Percentiles rank a stretch among this genome's conserved stretches.
phyloP scores from a whole-genome alignment of 768 basidiomycete genomes.

The Phanerodontia chrysosporium region DNA sequence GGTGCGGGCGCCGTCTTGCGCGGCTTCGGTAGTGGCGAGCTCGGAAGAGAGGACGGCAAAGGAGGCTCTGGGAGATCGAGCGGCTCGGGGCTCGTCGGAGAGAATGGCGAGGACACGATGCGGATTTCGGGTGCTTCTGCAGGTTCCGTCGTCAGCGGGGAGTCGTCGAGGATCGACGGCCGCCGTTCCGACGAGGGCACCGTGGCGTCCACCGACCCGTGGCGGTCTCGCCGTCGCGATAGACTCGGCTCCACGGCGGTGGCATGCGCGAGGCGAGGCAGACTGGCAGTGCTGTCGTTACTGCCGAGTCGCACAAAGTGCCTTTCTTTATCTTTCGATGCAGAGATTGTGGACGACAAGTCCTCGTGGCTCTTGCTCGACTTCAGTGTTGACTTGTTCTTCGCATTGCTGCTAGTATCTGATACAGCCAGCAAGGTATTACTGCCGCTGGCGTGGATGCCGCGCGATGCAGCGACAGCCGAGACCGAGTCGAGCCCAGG shows the following conservation, averaged over 20 bases:
- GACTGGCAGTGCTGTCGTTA: conserved; percentile 28
- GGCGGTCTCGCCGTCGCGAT: conserved; percentile 12
- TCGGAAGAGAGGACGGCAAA: conserved; percentile 5
- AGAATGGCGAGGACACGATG: conserved; percentile 7
- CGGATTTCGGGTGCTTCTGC: conserved; percentile 1
- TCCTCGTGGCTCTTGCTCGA: conserved; percentile 66
- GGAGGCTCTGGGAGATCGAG: conserved; percentile 6
- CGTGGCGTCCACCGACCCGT: conserved; percentile 16
- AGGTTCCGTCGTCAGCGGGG: conserved; percentile 14
- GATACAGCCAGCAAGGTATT: conserved; percentile 28
- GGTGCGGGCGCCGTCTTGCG: conserved; percentile 57
- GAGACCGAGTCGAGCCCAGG: conserved; percentile 41
- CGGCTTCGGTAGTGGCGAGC: conserved; percentile 13
- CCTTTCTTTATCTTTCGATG: conserved; percentile 5
- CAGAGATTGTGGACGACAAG: conserved; percentile 36
- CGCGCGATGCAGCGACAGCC: conserved; percentile 8
- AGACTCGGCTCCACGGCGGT: conserved; percentile 5
- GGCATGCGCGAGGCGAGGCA: conserved; percentile 22
- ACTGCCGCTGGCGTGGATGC: conserved; percentile 25
- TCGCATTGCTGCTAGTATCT: conserved; percentile 8
- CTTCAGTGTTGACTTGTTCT: conserved; percentile 48
- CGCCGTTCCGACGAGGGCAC: conserved; percentile 5
- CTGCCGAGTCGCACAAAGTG: conserved; percentile 17
- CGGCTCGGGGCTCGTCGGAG: not conserved
- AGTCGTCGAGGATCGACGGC: conserved; percentile 10